Conservation (phyloP, 2,329 filamentous ascomycete genomes). For the Triangularia verruculosa region DNA sequence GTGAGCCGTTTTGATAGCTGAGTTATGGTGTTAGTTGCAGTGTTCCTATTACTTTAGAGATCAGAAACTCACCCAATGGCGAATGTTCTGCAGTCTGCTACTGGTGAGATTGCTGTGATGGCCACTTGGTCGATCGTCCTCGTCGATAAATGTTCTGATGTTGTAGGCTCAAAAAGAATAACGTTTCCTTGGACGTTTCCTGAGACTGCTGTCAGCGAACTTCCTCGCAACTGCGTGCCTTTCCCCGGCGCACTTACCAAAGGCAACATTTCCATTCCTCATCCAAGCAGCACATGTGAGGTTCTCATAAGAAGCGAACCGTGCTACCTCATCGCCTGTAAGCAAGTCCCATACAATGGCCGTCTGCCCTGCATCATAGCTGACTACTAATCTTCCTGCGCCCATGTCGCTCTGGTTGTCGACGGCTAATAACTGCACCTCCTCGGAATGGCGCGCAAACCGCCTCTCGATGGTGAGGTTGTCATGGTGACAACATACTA, state of each 20-base stretch:
- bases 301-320: conserved; percentile 89
- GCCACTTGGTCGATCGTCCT: conserved; percentile 89
- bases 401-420: conserved; percentile 89
- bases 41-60: not conserved
- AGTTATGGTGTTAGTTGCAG: conserved; percentile 7
- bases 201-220: conserved; percentile 40
- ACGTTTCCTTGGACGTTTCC: conserved; percentile 91
- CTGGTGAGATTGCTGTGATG: conserved; percentile 88
- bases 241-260: conserved; percentile 62
- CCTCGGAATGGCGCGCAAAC: conserved; percentile 79
- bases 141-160: conserved; percentile 86
- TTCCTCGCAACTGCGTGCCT: conserved; percentile 14
- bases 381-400: conserved; percentile 81
- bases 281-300: conserved; percentile 89
- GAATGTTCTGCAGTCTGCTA: conserved; percentile 87
- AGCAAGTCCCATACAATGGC: conserved; percentile 96
- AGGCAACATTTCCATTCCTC: conserved; percentile 93
- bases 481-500: conserved; percentile 90
- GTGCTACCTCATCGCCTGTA: conserved; percentile 82
- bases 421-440: conserved; percentile 79
- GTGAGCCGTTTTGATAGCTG: conserved; percentile 92
- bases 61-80: conserved; percentile 73
- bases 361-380: conserved; percentile 86
- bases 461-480: conserved; percentile 83
- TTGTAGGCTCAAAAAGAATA: conserved; percentile 89